phyloP scores from a whole-genome alignment of 129 eudicot species.

The Centaurea solstitialis region DNA sequence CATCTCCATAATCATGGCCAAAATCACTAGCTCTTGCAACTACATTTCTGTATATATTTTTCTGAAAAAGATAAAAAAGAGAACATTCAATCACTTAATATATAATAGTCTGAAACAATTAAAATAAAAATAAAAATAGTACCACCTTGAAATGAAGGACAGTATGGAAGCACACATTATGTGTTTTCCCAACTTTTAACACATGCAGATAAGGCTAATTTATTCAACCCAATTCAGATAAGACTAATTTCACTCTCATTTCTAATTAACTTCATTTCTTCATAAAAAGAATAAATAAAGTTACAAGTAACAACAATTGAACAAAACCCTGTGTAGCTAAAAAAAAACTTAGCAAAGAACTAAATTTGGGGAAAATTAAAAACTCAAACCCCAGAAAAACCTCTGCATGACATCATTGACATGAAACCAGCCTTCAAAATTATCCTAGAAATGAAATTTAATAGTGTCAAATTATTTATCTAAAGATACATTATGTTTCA shows the following conservation, averaged over 20 bases:
- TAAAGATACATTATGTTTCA: neutral
- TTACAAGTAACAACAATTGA: neutral
- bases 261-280: neutral
- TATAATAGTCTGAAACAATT: neutral
- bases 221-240: neutral
- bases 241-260: neutral
- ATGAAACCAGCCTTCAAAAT: slow-evolving; percentile 13
- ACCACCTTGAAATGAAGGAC: too few relatives aligned
- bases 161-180: neutral
- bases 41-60: neutral
- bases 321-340: slow-evolving; percentile 11
- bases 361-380: slow-evolving; percentile 32
- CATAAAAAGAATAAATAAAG: neutral
- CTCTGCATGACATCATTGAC: slow-evolving; percentile 46
- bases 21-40: neutral
- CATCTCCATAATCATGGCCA: neutral
- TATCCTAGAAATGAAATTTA: slow-evolving; percentile 24
- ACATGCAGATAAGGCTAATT: neutral
- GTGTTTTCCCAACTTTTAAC: neutral
- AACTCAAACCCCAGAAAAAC: slow-evolving; percentile 29
- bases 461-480: slow-evolving; percentile 11
- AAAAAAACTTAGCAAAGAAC: neutral
- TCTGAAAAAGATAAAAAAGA: neutral
- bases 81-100: neutral
- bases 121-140: too few relatives aligned